A percentile compares a stretch with the other conserved stretches of the same genome.
phyloP scores from a whole-genome alignment of 176 grass and related monocot species.

The Aegilops speltoides region DNA sequence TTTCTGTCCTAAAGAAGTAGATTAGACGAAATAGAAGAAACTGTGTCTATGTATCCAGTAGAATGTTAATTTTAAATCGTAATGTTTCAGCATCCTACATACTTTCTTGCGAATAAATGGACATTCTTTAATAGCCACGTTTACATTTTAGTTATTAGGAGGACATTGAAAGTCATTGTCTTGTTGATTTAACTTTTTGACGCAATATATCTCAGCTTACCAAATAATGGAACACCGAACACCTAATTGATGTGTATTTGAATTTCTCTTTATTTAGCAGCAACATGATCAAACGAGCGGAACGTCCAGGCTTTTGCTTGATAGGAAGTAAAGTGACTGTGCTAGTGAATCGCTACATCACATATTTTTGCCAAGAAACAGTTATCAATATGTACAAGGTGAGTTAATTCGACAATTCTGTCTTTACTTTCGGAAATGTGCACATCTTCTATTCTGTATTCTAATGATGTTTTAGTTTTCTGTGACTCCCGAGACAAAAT shows the following conservation, averaged over 20 bases:
- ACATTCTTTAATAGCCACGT: neutral
- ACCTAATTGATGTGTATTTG: neutral
- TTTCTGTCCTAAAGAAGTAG: no score
- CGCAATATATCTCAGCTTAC: neutral
- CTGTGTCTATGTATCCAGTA: no score
- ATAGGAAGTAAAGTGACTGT: neutral
- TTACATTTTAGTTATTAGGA: neutral
- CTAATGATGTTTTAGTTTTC: neutral
- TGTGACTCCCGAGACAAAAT: neutral
- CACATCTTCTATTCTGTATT: neutral
- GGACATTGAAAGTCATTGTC: neutral
- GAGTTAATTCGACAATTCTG: neutral
- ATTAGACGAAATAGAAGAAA: no score
- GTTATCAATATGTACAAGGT: neutral
- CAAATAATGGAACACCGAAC: neutral
- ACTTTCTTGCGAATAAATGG: neutral
- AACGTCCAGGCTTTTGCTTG: neutral
- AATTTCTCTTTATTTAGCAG: neutral
- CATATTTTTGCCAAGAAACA: neutral
- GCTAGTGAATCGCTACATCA: neutral
- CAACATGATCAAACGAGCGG: neutral
- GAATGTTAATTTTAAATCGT: no score
- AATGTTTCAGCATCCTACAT: no score
- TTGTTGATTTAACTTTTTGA: neutral
- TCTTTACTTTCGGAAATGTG: neutral